phyloP scores from a whole-genome alignment of 306 rosid species.

The Corylus heterophylla region DNA sequence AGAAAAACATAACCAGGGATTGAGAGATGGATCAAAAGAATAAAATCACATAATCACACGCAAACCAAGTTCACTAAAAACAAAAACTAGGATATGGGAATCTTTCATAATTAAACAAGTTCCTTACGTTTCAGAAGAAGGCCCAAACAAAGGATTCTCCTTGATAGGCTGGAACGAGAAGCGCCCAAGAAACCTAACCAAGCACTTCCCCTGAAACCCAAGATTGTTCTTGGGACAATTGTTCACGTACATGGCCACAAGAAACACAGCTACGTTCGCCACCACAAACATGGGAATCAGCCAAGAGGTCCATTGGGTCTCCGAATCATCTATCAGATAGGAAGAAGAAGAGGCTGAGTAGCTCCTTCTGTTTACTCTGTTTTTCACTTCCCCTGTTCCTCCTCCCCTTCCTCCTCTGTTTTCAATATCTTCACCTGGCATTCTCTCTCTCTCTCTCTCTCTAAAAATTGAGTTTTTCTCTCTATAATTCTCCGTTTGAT shows the following conservation, averaged over 20 bases:
- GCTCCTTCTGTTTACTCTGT: constrained; percentile 23
- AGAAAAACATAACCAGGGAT: neutral
- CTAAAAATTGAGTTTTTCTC: constrained; percentile 15
- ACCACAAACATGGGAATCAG: constrained; percentile 70
- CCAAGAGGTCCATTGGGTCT: constrained; percentile 79
- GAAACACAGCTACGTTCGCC: constrained; percentile 57
- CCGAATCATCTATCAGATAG: constrained; percentile 38
- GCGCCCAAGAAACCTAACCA: constrained; percentile 54
- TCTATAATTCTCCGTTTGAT: constrained; percentile 17
- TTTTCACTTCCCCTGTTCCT: constrained; percentile 26
- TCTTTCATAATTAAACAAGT: neutral
- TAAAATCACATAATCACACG: neutral
- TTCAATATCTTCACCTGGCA: constrained; percentile 66
- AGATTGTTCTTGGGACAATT: constrained; percentile 59
- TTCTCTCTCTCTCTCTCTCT: constrained; percentile 25
- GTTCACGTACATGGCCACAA: constrained; percentile 66
- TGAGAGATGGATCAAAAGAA: neutral
- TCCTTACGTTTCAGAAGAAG: constrained; percentile 74
- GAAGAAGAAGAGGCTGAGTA: constrained; percentile 34
- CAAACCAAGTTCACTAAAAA: neutral
- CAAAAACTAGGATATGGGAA: neutral
- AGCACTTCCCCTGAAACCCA: constrained; percentile 48
- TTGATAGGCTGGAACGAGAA: constrained; percentile 73
- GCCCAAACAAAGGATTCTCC: constrained; percentile 83
- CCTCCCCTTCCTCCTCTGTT: constrained; percentile 26